Evolutionary conservation across 768 basidiomycete genomes (phyloP), one percentile per base, ranked within the genome.

Genomic region (Lanmaoa pseudosensibilis): DNA sequence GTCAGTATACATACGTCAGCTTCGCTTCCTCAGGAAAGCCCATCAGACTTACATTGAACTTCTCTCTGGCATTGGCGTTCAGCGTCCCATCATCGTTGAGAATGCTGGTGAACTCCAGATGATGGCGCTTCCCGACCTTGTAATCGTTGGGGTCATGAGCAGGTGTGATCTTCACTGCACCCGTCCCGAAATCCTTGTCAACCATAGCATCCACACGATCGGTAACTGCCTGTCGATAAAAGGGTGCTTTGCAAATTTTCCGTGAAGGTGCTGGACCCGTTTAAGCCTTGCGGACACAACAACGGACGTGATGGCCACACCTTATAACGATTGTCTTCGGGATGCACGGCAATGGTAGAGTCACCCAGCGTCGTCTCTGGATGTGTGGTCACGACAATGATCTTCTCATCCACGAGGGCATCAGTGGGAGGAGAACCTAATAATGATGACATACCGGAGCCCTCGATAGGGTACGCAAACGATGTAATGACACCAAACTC

Each of bases 321-420:
- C 73, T 80, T 94, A 77, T 98, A 98, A 13, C 96, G 85, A 10
- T 81, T 75, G 70, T 98, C 96, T 56, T 95, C 84, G 3, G 94
- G 95, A 73, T 99, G 96, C 0, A 98, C 92, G 30, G 97, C 97
- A 23, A 99, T 88, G 27, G 92, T 96, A 2, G 94, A 93, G 80
- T 98, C 97, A 36, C 97, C 97, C 0, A 99, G 81, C 92, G 98
- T 96, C 0, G 97, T 98, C 73, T 98, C 97, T 0, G 95, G 95
- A 78, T 97, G 92, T 6, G 96, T 98, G 1, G 97, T 99, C 1
- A 96, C 95, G 38, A 99, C 87, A 50, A 97, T 79, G 56, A 99
- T 88, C 68, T 80, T 87, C 69, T 98, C 95, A 52, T 96, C 94
- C 88, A 55, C 4, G 3, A 21, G 30, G 19, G 32, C 21, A 27